Base-by-base conservation (phyloP, 208 protist species). In the Trypanosoma avium region DNA sequence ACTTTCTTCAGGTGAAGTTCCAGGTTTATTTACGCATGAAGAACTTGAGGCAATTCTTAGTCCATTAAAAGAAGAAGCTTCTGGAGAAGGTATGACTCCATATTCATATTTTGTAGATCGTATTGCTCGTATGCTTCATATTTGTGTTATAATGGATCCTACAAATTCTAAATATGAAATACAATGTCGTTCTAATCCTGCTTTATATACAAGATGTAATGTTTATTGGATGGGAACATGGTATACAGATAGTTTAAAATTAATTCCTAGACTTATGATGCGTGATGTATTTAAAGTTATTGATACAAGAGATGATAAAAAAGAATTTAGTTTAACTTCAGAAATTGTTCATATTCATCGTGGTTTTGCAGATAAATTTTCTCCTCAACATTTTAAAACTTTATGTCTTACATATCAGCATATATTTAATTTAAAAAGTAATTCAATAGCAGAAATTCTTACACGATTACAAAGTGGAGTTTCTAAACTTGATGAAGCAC, bases 171-270 rank as follows among this genome's bases (percentile, higher is more conserved):
- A 87, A 43, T 99, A 99, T 75, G 80, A 94, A 30, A 27, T 74
- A 24, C 84, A 92, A 43, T 98, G 97, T 71, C 86, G 96, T 61
- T 85, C 88, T 32, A 98, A 99, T 78, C 98, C 98, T 4, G 97
- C 97, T 13, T 86, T 99, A 29, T 98, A 94, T 83, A 99, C 97
- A 22, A 78, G 86, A 29, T 98, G 97, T 79, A 91, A 88, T 53
- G 95, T 99, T 38, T 92, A 97, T 77, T 99, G 97, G 97, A 90
- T 98, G 75, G 97, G 95, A 1, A 73, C 77, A 17, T 99, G 97
- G 97, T 73, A 89, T 26, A 82, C 55, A 24, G 82, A 82, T 22
- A 94, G 93, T 61, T 85, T 98, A 52, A 90, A 92, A 73, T 64
- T 87, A 24, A 86, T 98, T 38, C 95, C 96, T n/a, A 79, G 85